Base-by-base conservation (phyloP, 2,329 filamentous ascomycete genomes). In the Neofusicoccum laricinum region DNA sequence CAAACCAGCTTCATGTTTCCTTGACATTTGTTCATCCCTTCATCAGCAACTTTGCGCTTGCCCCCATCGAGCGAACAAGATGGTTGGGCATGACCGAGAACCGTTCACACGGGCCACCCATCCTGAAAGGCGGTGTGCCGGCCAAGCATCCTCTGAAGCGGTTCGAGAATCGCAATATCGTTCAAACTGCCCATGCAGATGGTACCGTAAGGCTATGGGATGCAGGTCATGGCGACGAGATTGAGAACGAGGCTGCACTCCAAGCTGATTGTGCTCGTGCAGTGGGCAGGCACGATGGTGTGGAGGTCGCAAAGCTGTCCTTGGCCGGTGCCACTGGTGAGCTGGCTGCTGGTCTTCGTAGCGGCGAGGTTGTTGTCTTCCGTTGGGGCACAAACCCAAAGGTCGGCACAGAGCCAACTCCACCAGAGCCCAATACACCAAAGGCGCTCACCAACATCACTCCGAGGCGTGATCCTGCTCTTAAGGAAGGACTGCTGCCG, bases 181-280 rank as follows among this genome's bases (percentile, higher is more conserved):
- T 97, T 6, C 90, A 94, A 66, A 92, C 91, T 4, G 90, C 92
- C 0, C 94, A 99, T 75, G 92, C 90, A 2, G 95, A 99, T 76
- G 92, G 93, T 61, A 96, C 91, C 0, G 83, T 99, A n/a, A 85
- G 93, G 36, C 81, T 98, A 6, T 99, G 93, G 93, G 95, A 99
- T 76, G 87, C 90, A 19, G 95, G 95, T 0, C 91, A 96, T 71
- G 91, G 88, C 14, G 95, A 99, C 72, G 92, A 97, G 71, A 90
- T 99, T 58, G 95, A 99, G 76, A 98, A 98, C 71, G 84, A 87
- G 12, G 82, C 83, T 3, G 84, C 92, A 61, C 80, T 98, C 25
- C 94, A 99, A 78, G 88, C 96, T 5, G 94, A 99, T 71, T 82
- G 98, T 41, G 90, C 91, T 6, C 86, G 92, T 67, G 91, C 94